Percentiles rank a stretch among this genome's conserved stretches.
Evolutionary conservation across 148 eudicot species (phyloP).

Genomic region (Drosera capensis): DNA sequence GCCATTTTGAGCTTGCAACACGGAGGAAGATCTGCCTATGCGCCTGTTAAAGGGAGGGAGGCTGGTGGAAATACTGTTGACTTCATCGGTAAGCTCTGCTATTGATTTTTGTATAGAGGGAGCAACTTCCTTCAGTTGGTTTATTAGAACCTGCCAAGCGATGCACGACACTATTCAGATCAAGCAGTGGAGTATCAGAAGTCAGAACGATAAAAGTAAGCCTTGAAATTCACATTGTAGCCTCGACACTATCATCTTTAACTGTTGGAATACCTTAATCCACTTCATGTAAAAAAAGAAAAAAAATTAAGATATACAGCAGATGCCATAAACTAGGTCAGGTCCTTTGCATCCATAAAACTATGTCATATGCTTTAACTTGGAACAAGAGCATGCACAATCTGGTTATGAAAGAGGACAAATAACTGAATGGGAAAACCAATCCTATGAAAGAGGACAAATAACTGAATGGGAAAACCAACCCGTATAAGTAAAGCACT

Average conservation of each 20-base stretch:
- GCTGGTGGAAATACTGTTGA: slow-evolving; percentile 44
- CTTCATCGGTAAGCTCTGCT: slow-evolving; percentile 69
- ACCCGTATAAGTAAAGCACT: neutral
- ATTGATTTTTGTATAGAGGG: slow-evolving; percentile 81
- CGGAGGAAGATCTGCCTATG: slow-evolving; percentile 37
- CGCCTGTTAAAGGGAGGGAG: slow-evolving; percentile 36
- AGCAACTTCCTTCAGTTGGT: slow-evolving; percentile 87
- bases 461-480: neutral
- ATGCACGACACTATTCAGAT: neutral
- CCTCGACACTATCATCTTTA: too few relatives aligned
- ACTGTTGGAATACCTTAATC: too few relatives aligned
- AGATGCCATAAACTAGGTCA: too few relatives aligned
- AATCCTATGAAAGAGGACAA: too few relatives aligned
- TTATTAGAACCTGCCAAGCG: slow-evolving; percentile 50
- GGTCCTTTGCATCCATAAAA: too few relatives aligned
- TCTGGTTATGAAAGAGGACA: too few relatives aligned
- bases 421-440: too few relatives aligned
- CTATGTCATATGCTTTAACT: too few relatives aligned
- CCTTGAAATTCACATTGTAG: neutral
- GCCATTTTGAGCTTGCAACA: slow-evolving; percentile 57
- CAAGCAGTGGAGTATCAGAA: neutral
- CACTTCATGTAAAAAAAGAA: too few relatives aligned
- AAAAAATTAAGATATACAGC: too few relatives aligned
- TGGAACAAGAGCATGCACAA: too few relatives aligned
- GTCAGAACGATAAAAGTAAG: neutral